phyloP scores from a whole-genome alignment of 2,329 filamentous ascomycete genomes.

The Diaporthe ampelina region DNA sequence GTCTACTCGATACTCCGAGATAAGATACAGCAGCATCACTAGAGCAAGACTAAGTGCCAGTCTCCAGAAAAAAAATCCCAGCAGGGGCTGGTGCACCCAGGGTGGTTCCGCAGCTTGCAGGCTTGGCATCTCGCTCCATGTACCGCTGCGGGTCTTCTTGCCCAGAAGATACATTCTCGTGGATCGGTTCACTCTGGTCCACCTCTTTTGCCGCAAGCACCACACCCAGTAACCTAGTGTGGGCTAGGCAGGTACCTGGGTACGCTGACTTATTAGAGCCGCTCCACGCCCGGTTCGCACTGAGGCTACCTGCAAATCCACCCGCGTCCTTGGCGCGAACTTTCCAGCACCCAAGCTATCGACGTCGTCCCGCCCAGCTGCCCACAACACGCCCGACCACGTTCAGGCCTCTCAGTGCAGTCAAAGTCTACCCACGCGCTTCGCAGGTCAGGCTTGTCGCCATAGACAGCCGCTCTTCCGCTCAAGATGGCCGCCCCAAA shows the following conservation, averaged over 20 bases:
- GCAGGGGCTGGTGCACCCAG: conserved; percentile 24
- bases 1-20: conserved; percentile 18
- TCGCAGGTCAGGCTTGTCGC: conserved; percentile 10
- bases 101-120: conserved; percentile 30
- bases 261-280: not conserved
- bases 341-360: conserved; percentile 30
- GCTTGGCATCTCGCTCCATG: conserved; percentile 9
- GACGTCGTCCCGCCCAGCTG: not conserved
- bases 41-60: conserved; percentile 1
- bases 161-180: conserved; percentile 11
- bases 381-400: conserved; percentile 2
- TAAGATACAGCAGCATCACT: conserved; percentile 22
- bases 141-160: conserved; percentile 1
- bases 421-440: not conserved
- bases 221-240: not conserved
- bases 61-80: not conserved
- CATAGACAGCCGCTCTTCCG: not conserved
- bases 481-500: conserved; percentile 75
- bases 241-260: not conserved
- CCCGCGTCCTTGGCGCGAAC: conserved; percentile 29
- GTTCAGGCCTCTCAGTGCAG: not conserved
- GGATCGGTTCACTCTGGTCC: not conserved
- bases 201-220: not conserved
- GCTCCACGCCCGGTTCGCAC: not conserved
- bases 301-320: conserved; percentile 25